phyloP scores from a whole-genome alignment of 1,139 yeast species.

The Lizanozyma gosingica region DNA sequence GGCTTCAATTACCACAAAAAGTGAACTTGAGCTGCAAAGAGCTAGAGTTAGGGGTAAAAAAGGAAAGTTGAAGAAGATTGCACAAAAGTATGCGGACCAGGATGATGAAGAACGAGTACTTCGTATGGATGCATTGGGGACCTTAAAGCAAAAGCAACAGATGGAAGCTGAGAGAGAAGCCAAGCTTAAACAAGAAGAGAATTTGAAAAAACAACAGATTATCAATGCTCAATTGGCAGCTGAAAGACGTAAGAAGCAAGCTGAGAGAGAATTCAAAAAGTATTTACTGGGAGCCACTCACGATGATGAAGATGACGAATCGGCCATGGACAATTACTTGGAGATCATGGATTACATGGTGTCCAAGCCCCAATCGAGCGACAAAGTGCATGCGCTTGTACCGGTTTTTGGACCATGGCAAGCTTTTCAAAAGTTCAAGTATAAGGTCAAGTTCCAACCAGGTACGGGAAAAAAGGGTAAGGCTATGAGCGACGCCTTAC shows the following conservation, averaged over 20 bases:
- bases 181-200: conserved; percentile 17
- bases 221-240: conserved; percentile 1
- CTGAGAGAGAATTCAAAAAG: conserved; percentile 42
- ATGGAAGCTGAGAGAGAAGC: conserved; percentile 20
- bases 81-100: conserved; percentile 77
- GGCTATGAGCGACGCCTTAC: conserved; percentile 60
- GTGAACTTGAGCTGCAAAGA: conserved; percentile 15
- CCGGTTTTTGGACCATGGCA: conserved; percentile 95
- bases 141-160: conserved; percentile 57
- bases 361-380: conserved; percentile 34
- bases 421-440: conserved; percentile 63
- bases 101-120: conserved; percentile 78
- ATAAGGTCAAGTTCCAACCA: conserved; percentile 78
- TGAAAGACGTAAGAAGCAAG: conserved; percentile 36
- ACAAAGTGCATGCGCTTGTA: conserved; percentile 48
- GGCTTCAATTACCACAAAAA: neutral
- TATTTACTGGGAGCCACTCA: conserved; percentile 26
- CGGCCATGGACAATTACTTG: conserved; percentile 23
- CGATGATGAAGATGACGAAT: conserved; percentile 23
- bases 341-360: conserved; percentile 33
- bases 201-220: conserved; percentile 15
- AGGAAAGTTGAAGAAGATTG: conserved; percentile 74
- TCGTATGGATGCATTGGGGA: conserved; percentile 77
- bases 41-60: conserved; percentile 70
- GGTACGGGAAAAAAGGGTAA: conserved; percentile 89